These are phyloP conservation scores for Moesziomyces parantarcticus DNA, from an alignment of 1,284 basidiomycete genomes.

Conservation along the genomic window DNA sequence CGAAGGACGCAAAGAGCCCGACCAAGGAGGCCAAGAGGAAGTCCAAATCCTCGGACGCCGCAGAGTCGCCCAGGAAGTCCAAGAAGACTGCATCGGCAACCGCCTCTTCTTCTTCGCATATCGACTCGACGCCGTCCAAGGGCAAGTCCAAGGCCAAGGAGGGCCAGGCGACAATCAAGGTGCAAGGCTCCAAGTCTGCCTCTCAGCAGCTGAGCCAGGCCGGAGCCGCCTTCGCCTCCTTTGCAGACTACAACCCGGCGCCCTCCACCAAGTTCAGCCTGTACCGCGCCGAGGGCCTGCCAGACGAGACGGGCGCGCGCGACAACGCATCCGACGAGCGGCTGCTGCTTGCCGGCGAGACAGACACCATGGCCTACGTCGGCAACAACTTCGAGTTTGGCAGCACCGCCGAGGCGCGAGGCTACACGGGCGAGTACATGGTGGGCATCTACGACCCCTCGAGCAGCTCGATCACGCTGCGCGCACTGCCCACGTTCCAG, in stretches of 20 bases:
- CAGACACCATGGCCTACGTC: conserved; percentile 56
- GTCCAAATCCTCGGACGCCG: conserved; percentile 30
- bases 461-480: conserved; percentile 57
- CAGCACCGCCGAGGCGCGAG: conserved; percentile 50
- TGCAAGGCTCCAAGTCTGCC: conserved; percentile 16
- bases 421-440: conserved; percentile 65
- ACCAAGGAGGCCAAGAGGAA: conserved; percentile 34
- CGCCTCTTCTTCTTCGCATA: conserved; percentile 14
- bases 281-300: conserved; percentile 45
- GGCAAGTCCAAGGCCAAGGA: conserved; percentile 18
- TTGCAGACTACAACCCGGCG: conserved; percentile 45
- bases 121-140: conserved; percentile 10
- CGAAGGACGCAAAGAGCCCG: conserved; percentile 15
- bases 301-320: conserved; percentile 35
- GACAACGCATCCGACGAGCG: conserved; percentile 40
- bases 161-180: conserved; percentile 30
- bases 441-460: conserved; percentile 63
- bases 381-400: conserved; percentile 57
- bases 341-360: conserved; percentile 57
- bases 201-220: conserved; percentile 33
- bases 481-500: conserved; percentile 60
- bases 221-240: conserved; percentile 42
- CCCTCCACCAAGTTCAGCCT: conserved; percentile 44
- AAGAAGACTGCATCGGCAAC: conserved; percentile 20
- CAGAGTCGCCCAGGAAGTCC: conserved; percentile 37